Percentiles rank a stretch among this genome's conserved stretches.
These are phyloP conservation scores for Ophiostoma montium DNA, from an alignment of 2,329 filamentous ascomycete genomes.

Conservation along the genomic window DNA sequence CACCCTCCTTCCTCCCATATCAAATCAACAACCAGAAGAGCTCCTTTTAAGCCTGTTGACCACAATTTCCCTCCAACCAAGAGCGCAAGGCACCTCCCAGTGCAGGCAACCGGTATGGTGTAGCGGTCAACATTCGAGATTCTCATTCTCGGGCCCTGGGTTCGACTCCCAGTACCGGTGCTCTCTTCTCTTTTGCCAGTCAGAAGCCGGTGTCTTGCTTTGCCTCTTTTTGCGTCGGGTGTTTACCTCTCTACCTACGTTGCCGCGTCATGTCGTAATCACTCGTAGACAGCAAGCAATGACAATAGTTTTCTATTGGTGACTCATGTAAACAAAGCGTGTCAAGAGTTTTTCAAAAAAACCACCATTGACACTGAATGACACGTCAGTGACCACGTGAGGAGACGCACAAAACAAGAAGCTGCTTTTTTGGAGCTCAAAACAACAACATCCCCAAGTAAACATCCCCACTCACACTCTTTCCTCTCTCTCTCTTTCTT, in stretches of 20 bases:
- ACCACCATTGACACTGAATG: too few species aligned
- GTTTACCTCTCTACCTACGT: too few species aligned
- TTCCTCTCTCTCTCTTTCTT: too few species aligned
- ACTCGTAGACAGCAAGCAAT: not conserved
- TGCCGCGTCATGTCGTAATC: not conserved
- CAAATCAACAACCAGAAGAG: not conserved
- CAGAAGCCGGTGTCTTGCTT: not conserved
- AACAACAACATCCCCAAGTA: too few species aligned
- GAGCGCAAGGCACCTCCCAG: not conserved
- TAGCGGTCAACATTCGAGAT: constrained; percentile 16
- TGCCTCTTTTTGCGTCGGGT: not conserved
- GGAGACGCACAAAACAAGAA: too few species aligned
- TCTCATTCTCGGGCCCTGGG: constrained; percentile 16
- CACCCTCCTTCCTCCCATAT: not conserved
- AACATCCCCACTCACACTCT: too few species aligned
- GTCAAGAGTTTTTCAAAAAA: too few species aligned
- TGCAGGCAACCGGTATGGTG: constrained; percentile 13
- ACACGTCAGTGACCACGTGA: too few species aligned
- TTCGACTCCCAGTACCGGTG: constrained; percentile 17
- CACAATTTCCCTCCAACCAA: not conserved
- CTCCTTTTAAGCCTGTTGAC: not conserved
- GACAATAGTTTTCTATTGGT: not conserved
- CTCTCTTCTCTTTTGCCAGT: not conserved
- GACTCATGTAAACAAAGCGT: too few species aligned
- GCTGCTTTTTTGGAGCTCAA: too few species aligned